Base-by-base conservation (phyloP, 2,329 filamentous ascomycete species). In the Penicillium sp. region DNA sequence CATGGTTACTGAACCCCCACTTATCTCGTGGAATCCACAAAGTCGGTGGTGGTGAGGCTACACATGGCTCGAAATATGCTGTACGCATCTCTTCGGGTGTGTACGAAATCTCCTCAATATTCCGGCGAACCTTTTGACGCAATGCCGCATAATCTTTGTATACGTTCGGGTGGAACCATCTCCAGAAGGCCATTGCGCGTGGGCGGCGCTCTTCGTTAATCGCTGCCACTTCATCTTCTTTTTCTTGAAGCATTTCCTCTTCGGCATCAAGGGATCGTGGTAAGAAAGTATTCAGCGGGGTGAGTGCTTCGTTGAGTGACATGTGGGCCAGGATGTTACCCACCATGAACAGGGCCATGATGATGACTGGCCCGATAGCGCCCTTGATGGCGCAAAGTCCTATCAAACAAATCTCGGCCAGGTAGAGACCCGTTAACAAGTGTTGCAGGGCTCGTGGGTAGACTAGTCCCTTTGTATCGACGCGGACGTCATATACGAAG, bases 391-490 rank as follows among this genome's bases (percentile, higher is more conserved):
- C 88, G 66, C 96, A 92, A 1, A 97, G 81, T 22, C 91, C 91
- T 61, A 96, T 88, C 72, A 97, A 81, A 74, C 90, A 94, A 14
- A 93, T 73, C 64, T 95, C 85, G 1, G 89, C 87, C 25, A 97
- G 81, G 71, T 97, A 97, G 19, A 96, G 75, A 12, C 93, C 91
- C 0, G 87, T 87, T 37, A 95, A 83, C 35, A 96, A 82, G 60
- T 97, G 92, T 69, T 94, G 87, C 19, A 97, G 79, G 0, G 91
- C 91, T 14, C 88, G 86, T 0, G 91, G 89, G 69, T 97, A 97
- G 61, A 93, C 88, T 2, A 95, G 82, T 2, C 93, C 92, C 67
- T 94, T 91, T 41, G 90, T 96, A 69, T 97, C 91, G 68, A 95
- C 84, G 56, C 85, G 78, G 14, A 88, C 85, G 69, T 94, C 88